phyloP scores from a whole-genome alignment of 345 rosid genomes.

The Microthlaspi erraticum region DNA sequence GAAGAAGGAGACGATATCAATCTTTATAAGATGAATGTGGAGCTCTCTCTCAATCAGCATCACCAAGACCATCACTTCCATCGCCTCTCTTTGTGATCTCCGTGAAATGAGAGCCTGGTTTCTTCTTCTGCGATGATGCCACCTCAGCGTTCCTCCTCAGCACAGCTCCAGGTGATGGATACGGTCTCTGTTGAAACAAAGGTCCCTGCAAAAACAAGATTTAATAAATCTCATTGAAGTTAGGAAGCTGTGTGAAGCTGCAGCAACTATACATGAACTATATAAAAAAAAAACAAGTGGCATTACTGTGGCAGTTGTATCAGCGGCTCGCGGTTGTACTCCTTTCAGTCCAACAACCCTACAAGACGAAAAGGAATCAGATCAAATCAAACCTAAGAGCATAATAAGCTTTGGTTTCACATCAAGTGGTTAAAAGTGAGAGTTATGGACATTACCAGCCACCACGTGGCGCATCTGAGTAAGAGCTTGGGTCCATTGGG shows the following conservation, averaged over 20 bases:
- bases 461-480: constrained; percentile 99
- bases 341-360: constrained; percentile 99
- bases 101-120: constrained; percentile 55
- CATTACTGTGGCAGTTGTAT: constrained; percentile 92
- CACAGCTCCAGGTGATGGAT: constrained; percentile 99
- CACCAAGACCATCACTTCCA: constrained; percentile 97
- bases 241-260: background rate
- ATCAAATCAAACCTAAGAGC: constrained; percentile 3
- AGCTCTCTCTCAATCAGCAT: constrained; percentile 73
- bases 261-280: background rate
- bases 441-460: constrained; percentile 72
- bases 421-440: constrained; percentile 1
- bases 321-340: constrained; percentile 98
- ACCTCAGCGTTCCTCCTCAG: constrained; percentile 89
- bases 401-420: constrained; percentile 21
- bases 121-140: constrained; percentile 72
- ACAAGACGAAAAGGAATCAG: constrained; percentile 37
- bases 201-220: constrained; percentile 77
- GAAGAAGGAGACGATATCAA: background rate
- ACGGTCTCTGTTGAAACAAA: constrained; percentile 93
- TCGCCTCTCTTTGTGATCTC: constrained; percentile 85
- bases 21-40: too few species aligned
- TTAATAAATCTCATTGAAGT: background rate
- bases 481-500: constrained; percentile 99
- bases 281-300: constrained; percentile 21